Conservation (phyloP, 768 basidiomycete species). For the Chalciporus chontae region DNA sequence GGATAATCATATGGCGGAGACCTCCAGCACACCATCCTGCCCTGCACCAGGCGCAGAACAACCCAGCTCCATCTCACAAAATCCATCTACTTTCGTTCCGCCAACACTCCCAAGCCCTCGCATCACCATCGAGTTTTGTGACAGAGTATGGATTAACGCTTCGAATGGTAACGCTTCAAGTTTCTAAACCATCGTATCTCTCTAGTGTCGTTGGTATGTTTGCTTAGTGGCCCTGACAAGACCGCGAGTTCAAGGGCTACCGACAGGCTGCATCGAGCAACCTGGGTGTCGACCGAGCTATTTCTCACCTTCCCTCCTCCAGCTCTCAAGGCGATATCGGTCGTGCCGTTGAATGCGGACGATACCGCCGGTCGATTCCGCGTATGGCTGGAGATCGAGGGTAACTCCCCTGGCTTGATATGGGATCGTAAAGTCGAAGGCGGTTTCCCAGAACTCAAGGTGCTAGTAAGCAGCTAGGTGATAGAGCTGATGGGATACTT, state of each 20-base stretch:
- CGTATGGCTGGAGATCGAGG: conserved; percentile 66
- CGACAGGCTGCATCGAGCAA: conserved; percentile 83
- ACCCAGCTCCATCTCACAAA: conserved; percentile 18
- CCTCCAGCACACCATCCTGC: not conserved
- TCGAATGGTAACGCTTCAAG: not conserved
- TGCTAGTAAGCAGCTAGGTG: conserved; percentile 50
- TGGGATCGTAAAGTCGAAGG: conserved; percentile 94
- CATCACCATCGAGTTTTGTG: conserved; percentile 90
- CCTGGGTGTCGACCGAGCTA: conserved; percentile 92
- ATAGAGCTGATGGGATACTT: conserved; percentile 1
- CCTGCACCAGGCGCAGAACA: conserved; percentile 25
- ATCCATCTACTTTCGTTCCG: conserved; percentile 54
- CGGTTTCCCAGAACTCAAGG: conserved; percentile 89
- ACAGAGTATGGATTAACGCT: conserved; percentile 55
- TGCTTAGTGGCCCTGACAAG: not conserved
- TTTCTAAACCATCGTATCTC: conserved; percentile 4
- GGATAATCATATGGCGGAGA: conserved; percentile 34
- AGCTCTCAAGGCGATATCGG: conserved; percentile 56
- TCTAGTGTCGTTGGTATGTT: conserved; percentile 79
- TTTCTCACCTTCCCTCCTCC: conserved; percentile 89
- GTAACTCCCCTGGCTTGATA: conserved; percentile 43
- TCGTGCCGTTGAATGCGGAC: conserved; percentile 72
- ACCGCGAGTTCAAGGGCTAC: not conserved
- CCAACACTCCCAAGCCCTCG: conserved; percentile 50
- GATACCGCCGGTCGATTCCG: conserved; percentile 90